Base-by-base conservation (phyloP, 306 rosid species). In the Delonix regia region DNA sequence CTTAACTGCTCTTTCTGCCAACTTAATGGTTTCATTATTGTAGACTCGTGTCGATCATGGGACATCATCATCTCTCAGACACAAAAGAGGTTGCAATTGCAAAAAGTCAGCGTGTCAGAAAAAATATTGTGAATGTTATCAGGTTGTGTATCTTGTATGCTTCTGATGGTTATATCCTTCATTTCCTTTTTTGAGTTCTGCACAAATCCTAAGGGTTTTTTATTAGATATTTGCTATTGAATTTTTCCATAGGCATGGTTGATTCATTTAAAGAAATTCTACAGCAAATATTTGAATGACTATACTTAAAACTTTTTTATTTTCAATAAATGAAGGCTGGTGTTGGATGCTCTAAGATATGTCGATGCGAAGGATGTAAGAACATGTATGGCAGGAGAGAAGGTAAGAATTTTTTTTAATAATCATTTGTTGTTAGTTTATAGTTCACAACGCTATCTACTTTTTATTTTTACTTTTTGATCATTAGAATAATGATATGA, bases 71-170 rank as follows among this genome's bases (percentile, higher is more conserved):
- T 89, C 92, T 0, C 90, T 90, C 34, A 87, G 91, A 77, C 97
- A 86, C 83, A 89, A 77, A 84, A 87, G 82, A 82, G 97, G 97
- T 61, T 93, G 96, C 84, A 93, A 79, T 41, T 93, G 97, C 88
- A 90, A 89, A 81, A 85, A 75, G 81, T 90, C 97, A 62, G 86
- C 60, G 94, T 93, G 98, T 79, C 33, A 25, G 33, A 90, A 93
- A 84, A 89, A 85, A 71, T 93, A 93, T 81, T 93, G 98, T 57
- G 94, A 90, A 88, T 93, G 98, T 83, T 93, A 65, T 71, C 94
- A 89, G 94, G 98, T 90, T 80, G 77, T 45, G 55, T 61, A 44
- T 38, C 41, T 38, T 38, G 9, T 7, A 7, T 38, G 41, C 41
- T 38, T 38, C 5, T 7, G 5, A 38, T 5, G 3, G 41, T 7